These are phyloP conservation scores for Lizonia empirigonia DNA, from an alignment of 2,329 filamentous ascomycete genomes.

Conservation along the genomic window DNA sequence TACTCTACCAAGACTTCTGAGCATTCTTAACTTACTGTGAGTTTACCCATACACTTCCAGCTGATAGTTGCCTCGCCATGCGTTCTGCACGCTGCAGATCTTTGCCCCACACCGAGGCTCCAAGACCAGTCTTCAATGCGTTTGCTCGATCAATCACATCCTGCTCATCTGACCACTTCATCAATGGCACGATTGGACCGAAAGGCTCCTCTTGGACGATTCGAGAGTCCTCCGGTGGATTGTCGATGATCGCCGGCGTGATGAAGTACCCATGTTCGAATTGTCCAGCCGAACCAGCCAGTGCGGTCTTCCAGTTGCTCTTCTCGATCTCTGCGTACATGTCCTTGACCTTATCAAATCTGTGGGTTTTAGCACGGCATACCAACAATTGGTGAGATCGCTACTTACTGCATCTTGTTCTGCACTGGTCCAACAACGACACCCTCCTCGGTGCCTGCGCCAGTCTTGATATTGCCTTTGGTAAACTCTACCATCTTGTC, in stretches of 20 bases:
- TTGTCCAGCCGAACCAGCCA: conserved; percentile 46
- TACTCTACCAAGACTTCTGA: no score
- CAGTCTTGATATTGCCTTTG: conserved; percentile 48
- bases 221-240: conserved; percentile 60
- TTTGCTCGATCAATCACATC: conserved; percentile 56
- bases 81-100: conserved; percentile 49
- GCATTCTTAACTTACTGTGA: conserved; percentile 33
- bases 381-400: background rate
- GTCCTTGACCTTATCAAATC: conserved; percentile 62
- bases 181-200: conserved; percentile 67
- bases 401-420: conserved; percentile 30
- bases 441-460: conserved; percentile 23
- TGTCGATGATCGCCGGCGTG: conserved; percentile 63
- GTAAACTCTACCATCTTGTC: conserved; percentile 53
- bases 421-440: conserved; percentile 40
- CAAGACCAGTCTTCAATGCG: conserved; percentile 55
- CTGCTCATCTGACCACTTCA: conserved; percentile 64
- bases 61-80: conserved; percentile 54
- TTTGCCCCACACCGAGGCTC: conserved; percentile 56
- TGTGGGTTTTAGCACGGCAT: conserved; percentile 16
- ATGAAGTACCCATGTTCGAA: conserved; percentile 60
- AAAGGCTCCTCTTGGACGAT: conserved; percentile 67
- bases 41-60: conserved; percentile 61
- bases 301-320: conserved; percentile 58
- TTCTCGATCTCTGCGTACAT: conserved; percentile 61